A percentile compares a stretch with the other conserved stretches of the same genome.
phyloP scores from a whole-genome alignment of 2,329 filamentous ascomycete genomes.

The Beauveria scarabaeidicola region DNA sequence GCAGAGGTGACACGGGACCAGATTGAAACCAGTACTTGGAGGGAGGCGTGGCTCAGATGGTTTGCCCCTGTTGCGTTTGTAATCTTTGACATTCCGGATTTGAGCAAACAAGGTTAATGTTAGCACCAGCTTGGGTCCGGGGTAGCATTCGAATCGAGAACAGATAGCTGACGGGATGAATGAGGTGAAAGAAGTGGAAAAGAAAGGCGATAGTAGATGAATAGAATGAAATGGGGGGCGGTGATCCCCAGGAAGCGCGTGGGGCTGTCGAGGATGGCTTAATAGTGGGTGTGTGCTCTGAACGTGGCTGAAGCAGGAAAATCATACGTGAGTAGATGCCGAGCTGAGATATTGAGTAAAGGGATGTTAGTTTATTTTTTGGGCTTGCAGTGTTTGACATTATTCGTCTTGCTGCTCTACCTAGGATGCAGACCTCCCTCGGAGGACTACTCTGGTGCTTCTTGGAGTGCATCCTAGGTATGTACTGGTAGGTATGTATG shows the following conservation, averaged over 20 bases:
- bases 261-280: constrained; percentile 4
- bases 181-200: background rate
- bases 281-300: background rate
- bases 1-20: background rate
- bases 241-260: constrained; percentile 6
- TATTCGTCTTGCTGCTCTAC: no score
- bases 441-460: background rate
- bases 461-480: background rate
- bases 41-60: background rate
- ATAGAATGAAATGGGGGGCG: background rate
- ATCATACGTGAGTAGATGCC: background rate
- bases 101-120: background rate
- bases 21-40: background rate
- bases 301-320: background rate
- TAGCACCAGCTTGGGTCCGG: no score
- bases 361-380: background rate
- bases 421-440: background rate
- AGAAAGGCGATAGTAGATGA: background rate
- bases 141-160: no score
- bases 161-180: no score
- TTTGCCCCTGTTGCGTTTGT: background rate
- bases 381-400: background rate
- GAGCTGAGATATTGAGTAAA: background rate
- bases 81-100: background rate
- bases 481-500: background rate